Evolutionary conservation across 202 grass and related monocot species (phyloP), one percentile per base, ranked within the genome.

Genomic region (Zoysia matrella): DNA sequence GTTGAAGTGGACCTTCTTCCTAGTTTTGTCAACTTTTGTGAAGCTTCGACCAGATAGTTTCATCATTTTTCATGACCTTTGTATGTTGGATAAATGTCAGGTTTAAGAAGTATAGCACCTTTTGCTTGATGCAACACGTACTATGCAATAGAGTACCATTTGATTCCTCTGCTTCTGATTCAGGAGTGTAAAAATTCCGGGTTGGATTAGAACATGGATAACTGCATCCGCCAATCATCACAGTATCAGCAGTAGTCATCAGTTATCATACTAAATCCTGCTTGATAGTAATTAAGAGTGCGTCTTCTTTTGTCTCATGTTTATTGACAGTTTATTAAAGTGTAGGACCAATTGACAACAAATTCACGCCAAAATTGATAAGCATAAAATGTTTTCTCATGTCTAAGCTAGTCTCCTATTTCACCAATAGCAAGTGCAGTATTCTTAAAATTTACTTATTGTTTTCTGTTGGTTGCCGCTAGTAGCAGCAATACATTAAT

Each of bases 321-420:
- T 72, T 89, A 2, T 36, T 49, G 11, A 71, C 52, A 58, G 70
- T 48, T 64, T 75, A 44, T 44, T 75, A n/a, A 14, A 77, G 46
- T 51, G 1, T 47, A 30, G 11, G 64, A 70, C 64, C 8, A 7
- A 2, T 16, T 13, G 36, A 14, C n/a, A 46, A 49, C 50, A 58
- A 66, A 65, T 58, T 46, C 3, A 6, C 45, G 80, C 44, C 48
- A 70, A 70, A 36, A 70, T 54, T 9, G 64, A 45, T 1, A 71
- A 52, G 14, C 6, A 15, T 79, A 60, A 60, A 47, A 7, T 36
- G 1, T 46, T 39, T 39, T 11, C 11, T 62, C 46, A 39, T 69
- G 65, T 60, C 8, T 62, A 13, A 74, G 13, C 3, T 22, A 83
- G 13, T 55, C 4, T 62, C 3, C n/a, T 12, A 7, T 39, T 80